phyloP scores from a whole-genome alignment of 805 yeast genomes.

The Alloascoidea hylecoeti region DNA sequence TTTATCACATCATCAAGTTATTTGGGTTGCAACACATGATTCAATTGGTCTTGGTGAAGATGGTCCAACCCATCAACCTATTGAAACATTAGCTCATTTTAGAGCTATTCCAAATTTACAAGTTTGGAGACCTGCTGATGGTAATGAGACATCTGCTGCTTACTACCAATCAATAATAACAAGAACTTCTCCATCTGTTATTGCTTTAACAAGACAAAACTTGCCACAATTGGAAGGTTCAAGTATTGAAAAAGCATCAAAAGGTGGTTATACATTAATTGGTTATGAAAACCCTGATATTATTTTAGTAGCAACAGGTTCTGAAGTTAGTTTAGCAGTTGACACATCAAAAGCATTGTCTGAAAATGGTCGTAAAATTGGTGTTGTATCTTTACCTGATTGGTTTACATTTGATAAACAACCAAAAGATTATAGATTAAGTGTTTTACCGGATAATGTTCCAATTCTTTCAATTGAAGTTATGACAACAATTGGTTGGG shows the following conservation, averaged over 20 bases:
- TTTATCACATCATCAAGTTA: conserved; percentile 26
- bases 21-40: conserved; percentile 43
- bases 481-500: conserved; percentile 84
- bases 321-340: conserved; percentile 77
- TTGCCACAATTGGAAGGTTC: conserved; percentile 88
- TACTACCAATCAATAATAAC: conserved; percentile 46
- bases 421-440: conserved; percentile 61
- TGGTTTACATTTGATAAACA: conserved; percentile 82
- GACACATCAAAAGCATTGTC: conserved; percentile 69
- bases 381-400: conserved; percentile 90
- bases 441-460: conserved; percentile 88
- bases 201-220: conserved; percentile 72
- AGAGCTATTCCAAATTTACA: conserved; percentile 34
- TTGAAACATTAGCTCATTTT: conserved; percentile 34
- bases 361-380: conserved; percentile 52
- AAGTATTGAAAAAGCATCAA: conserved; percentile 75
- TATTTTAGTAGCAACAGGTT: conserved; percentile 82
- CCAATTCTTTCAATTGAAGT: conserved; percentile 94
- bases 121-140: conserved; percentile 41
- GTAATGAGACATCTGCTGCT: conserved; percentile 36
- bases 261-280: conserved; percentile 84
- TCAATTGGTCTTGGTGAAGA: conserved; percentile 46
- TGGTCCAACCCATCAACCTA: conserved; percentile 46
- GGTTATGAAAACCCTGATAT: conserved; percentile 48
- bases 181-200: conserved; percentile 47